Evolutionary conservation across 2,329 filamentous ascomycete genomes (phyloP), one percentile per base, ranked within the genome.

Genomic region (Ilyonectria sp.): DNA sequence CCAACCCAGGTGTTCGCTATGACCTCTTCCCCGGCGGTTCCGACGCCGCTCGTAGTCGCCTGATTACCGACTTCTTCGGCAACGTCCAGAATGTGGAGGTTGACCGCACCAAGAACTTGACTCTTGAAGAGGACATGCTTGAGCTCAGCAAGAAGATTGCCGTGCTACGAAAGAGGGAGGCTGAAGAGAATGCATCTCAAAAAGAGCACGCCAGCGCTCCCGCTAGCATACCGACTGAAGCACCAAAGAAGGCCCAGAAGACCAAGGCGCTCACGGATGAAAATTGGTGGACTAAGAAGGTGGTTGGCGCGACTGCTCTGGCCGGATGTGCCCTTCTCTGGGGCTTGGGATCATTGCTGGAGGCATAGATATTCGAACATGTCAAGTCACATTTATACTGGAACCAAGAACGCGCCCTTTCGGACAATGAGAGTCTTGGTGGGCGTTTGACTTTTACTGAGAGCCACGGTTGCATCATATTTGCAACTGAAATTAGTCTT

Each of bases 81-180:
- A 99, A 98, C 79, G 94, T 98, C 15, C 96, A 99, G 80, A 97
- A 95, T 74, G 95, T 99, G 4, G 96, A 98, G 81, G 90, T 98
- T 4, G 93, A 96, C 72, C 86, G 86, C 29, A 84, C 85, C 50
- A 86, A 87, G 65, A 88, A 87, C 67, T 82, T 84, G 60, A 87
- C 83, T 43, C 86, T 90, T 52, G 90, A 91, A 56, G 91, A 95
- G 73, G 94, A 98, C 75, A 82, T 98, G 68, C 82, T 93, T 37
- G 89, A 91, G n/a, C 86, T 98, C 54, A 93, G 93, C 77, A 87
- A 85, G 81, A 90, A 87, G 43, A 92, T 92, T 74, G 85, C 87
- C 3, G 81, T 85, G 68, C 80, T 88, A 76, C 86, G 83, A 76
- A 79, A 82, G 69, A 82, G 82, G 67, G 86, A 86, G 5, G 84